Evolutionary conservation across 345 rosid species (phyloP).

Genomic region (Draba incana): DNA sequence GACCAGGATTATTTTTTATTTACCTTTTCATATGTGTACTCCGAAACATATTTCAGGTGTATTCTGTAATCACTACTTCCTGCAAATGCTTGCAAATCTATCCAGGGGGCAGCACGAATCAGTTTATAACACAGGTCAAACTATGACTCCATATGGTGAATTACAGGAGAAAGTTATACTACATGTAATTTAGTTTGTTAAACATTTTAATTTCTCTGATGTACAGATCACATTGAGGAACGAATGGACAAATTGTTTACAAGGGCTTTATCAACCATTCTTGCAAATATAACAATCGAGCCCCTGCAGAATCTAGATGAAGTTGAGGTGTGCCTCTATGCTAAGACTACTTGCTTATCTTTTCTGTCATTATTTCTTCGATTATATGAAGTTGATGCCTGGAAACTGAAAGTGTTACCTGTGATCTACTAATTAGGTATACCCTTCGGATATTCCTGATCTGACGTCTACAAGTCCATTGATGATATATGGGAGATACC

Average conservation of each 20-base stretch:
- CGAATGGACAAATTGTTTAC: conserved; percentile 56
- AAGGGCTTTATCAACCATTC: conserved; percentile 58
- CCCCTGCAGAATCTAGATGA: conserved; percentile 61
- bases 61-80: conserved; percentile 91
- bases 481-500: conserved; percentile 67
- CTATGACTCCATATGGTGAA: neutral
- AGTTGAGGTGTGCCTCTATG: conserved; percentile 65
- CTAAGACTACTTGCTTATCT: conserved; percentile 22
- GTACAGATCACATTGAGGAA: conserved; percentile 64
- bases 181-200: neutral
- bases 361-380: too few relatives aligned
- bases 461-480: conserved; percentile 62
- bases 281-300: conserved; percentile 65
- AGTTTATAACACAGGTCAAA: conserved; percentile 51
- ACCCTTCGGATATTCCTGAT: conserved; percentile 65
- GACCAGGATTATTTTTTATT: conserved; percentile 10
- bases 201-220: conserved; percentile 21
- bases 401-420: conserved; percentile 23
- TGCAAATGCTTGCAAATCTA: conserved; percentile 68
- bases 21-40: conserved; percentile 9
- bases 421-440: conserved; percentile 50
- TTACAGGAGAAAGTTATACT: neutral
- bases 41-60: conserved; percentile 55
- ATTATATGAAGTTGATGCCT: too few relatives aligned
- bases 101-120: conserved; percentile 76